phyloP scores from a whole-genome alignment of 1,139 yeast genomes.

The Saccharomyces hybrid region DNA sequence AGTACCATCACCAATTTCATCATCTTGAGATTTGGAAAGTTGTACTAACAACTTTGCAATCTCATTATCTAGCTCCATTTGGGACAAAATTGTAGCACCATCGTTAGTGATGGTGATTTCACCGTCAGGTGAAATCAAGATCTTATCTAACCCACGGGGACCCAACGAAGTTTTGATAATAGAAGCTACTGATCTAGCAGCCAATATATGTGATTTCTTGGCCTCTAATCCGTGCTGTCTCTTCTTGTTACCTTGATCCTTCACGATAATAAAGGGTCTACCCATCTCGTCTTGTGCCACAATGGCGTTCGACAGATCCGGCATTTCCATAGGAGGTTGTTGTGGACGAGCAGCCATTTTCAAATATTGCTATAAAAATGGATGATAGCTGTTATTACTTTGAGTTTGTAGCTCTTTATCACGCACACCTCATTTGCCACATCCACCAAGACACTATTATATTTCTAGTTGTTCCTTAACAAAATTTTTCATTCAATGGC shows the following conservation, averaged over 20 bases:
- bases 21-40: slow-evolving; percentile 92
- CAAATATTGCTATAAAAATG: background rate
- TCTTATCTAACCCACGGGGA: slow-evolving; percentile 97
- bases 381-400: background rate
- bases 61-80: slow-evolving; percentile 94
- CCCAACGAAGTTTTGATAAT: slow-evolving; percentile 91
- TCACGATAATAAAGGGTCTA: slow-evolving; percentile 93
- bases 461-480: background rate
- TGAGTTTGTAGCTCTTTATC: background rate
- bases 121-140: slow-evolving; percentile 88
- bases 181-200: slow-evolving; percentile 92
- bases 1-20: slow-evolving; percentile 98
- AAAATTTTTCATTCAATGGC: background rate
- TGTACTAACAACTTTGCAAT: slow-evolving; percentile 94
- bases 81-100: slow-evolving; percentile 93
- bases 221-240: slow-evolving; percentile 94
- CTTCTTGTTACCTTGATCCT: slow-evolving; percentile 92
- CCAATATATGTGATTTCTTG: slow-evolving; percentile 87
- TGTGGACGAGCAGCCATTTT: slow-evolving; percentile 25
- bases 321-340: slow-evolving; percentile 58
- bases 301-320: slow-evolving; percentile 94
- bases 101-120: slow-evolving; percentile 97
- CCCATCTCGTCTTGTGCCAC: slow-evolving; percentile 99
- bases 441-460: background rate
- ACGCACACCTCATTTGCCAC: background rate